Conservation (phyloP, 148 eudicot species). For the Cornus kousa region DNA sequence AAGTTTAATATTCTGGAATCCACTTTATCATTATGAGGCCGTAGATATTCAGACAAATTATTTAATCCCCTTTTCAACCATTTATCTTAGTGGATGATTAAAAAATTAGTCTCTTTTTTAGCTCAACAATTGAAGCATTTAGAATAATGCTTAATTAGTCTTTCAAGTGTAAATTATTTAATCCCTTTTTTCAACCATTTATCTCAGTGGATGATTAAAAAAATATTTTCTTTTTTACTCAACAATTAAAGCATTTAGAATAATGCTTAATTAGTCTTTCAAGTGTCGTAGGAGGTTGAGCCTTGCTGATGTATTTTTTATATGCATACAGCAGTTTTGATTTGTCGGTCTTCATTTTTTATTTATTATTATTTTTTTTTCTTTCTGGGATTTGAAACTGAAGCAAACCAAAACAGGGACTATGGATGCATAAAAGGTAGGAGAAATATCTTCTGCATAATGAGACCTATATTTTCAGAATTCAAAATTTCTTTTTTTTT, state of each 20-base stretch:
- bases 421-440: neutral
- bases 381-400: neutral
- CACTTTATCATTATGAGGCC: neutral
- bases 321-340: neutral
- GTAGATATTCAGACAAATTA: too few species aligned
- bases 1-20: neutral
- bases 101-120: neutral
- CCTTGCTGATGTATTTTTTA: neutral
- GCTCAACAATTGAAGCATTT: slow-evolving; percentile 4
- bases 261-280: neutral
- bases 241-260: too few species aligned
- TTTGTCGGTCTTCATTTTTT: neutral
- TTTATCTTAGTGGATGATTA: neutral
- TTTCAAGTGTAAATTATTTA: too few species aligned
- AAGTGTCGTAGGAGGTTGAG: neutral
- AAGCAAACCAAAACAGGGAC: neutral
- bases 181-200: too few species aligned
- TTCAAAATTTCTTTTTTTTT: neutral
- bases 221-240: too few species aligned
- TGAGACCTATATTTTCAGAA: neutral
- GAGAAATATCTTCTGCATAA: neutral
- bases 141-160: neutral
- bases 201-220: too few species aligned
- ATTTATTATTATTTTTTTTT: neutral
- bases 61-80: slow-evolving; percentile 1